Percentiles rank a stretch among this genome's conserved stretches.
Conservation (phyloP, 164 flowering plant species). For the Cinnamomum chago region DNA sequence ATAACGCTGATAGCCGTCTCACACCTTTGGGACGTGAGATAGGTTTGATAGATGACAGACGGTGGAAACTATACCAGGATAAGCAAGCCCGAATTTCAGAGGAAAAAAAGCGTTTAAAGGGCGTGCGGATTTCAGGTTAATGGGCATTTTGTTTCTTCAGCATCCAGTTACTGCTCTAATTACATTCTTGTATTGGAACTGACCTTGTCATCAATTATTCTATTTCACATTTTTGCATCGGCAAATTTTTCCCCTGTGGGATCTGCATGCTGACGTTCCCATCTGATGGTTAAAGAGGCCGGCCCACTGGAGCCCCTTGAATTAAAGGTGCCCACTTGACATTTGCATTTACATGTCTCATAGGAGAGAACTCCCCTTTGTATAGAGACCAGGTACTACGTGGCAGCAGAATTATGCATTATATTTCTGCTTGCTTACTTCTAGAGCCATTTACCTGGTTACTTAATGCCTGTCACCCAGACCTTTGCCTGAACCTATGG, state of each 20-base stretch:
- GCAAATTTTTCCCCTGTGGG: no score
- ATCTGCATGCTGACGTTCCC: no score
- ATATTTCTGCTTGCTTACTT: background rate
- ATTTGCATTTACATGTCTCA: no score
- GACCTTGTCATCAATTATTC: background rate
- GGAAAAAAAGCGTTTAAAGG: constrained; percentile 73
- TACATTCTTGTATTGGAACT: background rate
- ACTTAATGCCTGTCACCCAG: background rate
- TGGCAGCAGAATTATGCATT: background rate
- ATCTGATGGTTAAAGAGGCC: no score
- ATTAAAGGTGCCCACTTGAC: no score
- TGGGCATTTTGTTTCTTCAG: constrained; percentile 3
- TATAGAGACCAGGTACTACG: background rate
- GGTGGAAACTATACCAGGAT: constrained; percentile 81
- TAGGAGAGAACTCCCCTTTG: no score
- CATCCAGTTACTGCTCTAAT: background rate
- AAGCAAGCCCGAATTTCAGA: constrained; percentile 72
- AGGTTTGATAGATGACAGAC: constrained; percentile 87
- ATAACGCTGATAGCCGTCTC: constrained; percentile 96
- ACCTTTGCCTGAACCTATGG: background rate
- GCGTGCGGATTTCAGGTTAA: constrained; percentile 74
- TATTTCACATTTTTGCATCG: background rate
- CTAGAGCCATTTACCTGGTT: background rate
- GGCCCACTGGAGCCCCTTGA: no score
- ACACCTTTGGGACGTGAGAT: constrained; percentile 91